These are phyloP conservation scores for Ophiocytium majus DNA, from an alignment of 352 stramenopile species.

Conservation along the genomic window DNA sequence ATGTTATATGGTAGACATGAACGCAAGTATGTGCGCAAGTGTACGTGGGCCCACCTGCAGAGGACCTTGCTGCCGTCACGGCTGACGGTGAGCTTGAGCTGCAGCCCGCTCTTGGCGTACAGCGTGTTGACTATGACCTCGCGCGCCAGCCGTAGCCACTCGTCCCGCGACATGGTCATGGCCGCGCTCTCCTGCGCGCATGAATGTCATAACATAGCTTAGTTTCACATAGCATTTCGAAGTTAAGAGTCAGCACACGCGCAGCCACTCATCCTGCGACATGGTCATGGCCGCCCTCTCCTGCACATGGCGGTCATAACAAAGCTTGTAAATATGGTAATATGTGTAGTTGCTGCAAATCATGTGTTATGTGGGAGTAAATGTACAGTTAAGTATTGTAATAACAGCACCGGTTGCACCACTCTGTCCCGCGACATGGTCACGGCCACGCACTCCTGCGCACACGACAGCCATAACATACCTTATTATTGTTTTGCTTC, in stretches of 20 bases:
- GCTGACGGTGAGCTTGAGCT: slow-evolving; percentile 44
- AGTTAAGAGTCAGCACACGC: too few species aligned
- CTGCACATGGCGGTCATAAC: neutral
- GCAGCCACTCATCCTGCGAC: slow-evolving; percentile 34
- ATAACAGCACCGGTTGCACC: slow-evolving; percentile 32
- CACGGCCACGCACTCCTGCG: slow-evolving; percentile 1
- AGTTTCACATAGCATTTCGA: too few species aligned
- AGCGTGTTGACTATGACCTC: slow-evolving; percentile 48
- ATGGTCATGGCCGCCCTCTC: slow-evolving; percentile 25
- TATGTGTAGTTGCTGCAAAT: too few species aligned
- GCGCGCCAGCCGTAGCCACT: slow-evolving; percentile 41
- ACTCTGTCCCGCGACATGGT: slow-evolving; percentile 31
- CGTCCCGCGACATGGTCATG: slow-evolving; percentile 32
- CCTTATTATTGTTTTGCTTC: too few species aligned
- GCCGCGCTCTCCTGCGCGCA: neutral
- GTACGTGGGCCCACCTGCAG: neutral
- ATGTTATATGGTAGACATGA: too few species aligned
- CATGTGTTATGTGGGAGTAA: too few species aligned
- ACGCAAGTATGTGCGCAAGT: too few species aligned
- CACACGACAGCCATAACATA: too few species aligned
- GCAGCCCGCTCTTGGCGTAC: slow-evolving; percentile 33
- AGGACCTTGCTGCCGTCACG: slow-evolving; percentile 30
- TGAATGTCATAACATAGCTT: too few species aligned
- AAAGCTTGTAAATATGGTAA: too few species aligned
- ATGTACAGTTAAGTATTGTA: too few species aligned